Base-by-base conservation (phyloP, 2,329 filamentous ascomycete species). In the Trichoderma sp. region DNA sequence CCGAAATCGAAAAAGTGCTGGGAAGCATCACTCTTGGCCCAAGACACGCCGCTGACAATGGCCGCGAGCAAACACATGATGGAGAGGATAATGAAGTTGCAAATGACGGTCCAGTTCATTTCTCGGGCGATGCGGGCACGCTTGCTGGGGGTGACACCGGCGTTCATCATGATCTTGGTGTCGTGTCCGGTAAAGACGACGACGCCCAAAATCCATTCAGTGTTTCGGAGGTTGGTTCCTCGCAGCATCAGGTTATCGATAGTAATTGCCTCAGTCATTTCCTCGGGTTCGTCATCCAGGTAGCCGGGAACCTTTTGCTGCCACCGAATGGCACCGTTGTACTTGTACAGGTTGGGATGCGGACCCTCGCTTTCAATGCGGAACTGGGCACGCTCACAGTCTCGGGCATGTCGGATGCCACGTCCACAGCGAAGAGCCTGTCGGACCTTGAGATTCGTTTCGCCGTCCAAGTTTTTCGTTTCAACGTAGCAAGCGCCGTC, bases 81-180 rank as follows among this genome's bases (percentile, higher is more conserved):
- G 81, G 97, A 92, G 16, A 99, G 90, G 79, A 99, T 92, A 80
- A 93, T 87, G 82, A 99, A 98, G 85, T 99, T 99, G 89, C 95
- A 97, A 76, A 98, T 90, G 83, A 99, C 95, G 84, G 98, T 98
- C 90, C 95, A 97, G 86, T 99, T 99, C 79, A 99, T 90, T 83
- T 98, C 95, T 77, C 95, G 93, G 71, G 95, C 94, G 80, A 99
- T 95, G 79, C 94, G 92, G 50, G 97, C 91, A 77, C 96, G 93
- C 87, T 99, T 99, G 83, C 92, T 97, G 14, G 97, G 97, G 1
- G 97, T 99, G 77, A 96, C 93, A 76, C 97, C 97, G 33, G 97
- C 94, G 83, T 99, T 99, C 87, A 98, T 93, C 97, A 99, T 99
- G 83, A 98, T 98, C 86, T 98, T 99, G 41, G 96, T 98, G 83